phyloP scores from a whole-genome alignment of 805 yeast species.

The Millerago galiae region DNA sequence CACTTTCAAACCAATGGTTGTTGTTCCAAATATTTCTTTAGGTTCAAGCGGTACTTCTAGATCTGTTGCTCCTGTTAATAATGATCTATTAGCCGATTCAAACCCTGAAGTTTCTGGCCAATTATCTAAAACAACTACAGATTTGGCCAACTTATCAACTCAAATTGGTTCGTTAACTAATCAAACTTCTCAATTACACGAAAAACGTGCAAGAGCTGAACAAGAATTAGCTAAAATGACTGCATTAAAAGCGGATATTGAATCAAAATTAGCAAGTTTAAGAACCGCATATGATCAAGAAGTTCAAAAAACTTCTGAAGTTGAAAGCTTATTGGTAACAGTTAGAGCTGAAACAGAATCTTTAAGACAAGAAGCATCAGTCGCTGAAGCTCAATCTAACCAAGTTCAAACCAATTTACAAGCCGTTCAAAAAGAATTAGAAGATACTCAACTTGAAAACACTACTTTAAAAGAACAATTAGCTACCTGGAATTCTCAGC shows the following conservation, averaged over 20 bases:
- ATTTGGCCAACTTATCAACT: slow-evolving; percentile 78
- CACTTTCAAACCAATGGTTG: not conserved
- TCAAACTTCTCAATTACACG: slow-evolving; percentile 67
- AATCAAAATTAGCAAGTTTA: slow-evolving; percentile 58
- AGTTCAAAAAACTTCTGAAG: slow-evolving; percentile 65
- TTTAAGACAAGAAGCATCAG: slow-evolving; percentile 62
- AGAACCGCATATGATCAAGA: slow-evolving; percentile 73
- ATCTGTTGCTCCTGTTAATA: slow-evolving; percentile 21
- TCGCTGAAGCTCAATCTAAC: slow-evolving; percentile 73
- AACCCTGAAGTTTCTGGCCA: slow-evolving; percentile 51
- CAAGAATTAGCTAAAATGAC: slow-evolving; percentile 68
- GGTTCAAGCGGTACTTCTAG: slow-evolving; percentile 2
- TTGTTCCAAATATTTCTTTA: slow-evolving; percentile 4
- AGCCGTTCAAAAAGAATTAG: slow-evolving; percentile 52
- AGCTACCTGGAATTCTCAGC: slow-evolving; percentile 59
- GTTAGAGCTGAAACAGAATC: slow-evolving; percentile 64
- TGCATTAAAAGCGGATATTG: slow-evolving; percentile 63
- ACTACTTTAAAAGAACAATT: slow-evolving; percentile 61
- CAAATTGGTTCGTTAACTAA: slow-evolving; percentile 73
- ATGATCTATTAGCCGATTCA: slow-evolving; percentile 49
- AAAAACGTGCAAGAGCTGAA: slow-evolving; percentile 68
- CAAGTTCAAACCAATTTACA: slow-evolving; percentile 61
- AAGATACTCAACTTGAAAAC: slow-evolving; percentile 64
- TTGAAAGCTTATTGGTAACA: slow-evolving; percentile 53
- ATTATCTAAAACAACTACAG: slow-evolving; percentile 73